Conservation (phyloP, 2,329 filamentous ascomycete genomes). For the Xylaria arbuscula region DNA sequence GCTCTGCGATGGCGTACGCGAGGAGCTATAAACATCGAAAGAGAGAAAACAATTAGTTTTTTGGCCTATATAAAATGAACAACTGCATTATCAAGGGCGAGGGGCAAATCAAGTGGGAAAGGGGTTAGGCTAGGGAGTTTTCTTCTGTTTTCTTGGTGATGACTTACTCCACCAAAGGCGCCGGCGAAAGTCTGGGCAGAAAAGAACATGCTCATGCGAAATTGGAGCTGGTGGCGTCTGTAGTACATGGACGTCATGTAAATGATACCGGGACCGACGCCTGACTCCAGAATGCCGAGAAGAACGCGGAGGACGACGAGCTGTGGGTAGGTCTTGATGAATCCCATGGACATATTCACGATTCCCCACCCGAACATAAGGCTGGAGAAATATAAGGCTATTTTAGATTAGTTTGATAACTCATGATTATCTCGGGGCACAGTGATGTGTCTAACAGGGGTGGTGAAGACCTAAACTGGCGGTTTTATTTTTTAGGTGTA, state of each 20-base stretch:
- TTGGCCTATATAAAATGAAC: background rate
- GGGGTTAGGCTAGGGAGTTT: too few relatives aligned
- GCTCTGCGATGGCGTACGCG: conserved; percentile 59
- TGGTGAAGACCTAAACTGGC: background rate
- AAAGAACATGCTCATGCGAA: conserved; percentile 58
- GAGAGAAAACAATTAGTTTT: background rate
- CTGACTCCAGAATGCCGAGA: conserved; percentile 59
- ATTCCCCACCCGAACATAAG: conserved; percentile 60
- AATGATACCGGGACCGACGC: conserved; percentile 59
- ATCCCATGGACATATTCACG: conserved; percentile 59
- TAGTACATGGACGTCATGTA: conserved; percentile 63
- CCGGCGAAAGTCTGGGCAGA: conserved; percentile 56
- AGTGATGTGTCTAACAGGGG: background rate
- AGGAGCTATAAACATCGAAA: conserved; percentile 50
- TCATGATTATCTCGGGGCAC: background rate
- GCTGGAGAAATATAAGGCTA: conserved; percentile 50
- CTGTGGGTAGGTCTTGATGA: conserved; percentile 54
- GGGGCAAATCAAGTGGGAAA: too few relatives aligned
- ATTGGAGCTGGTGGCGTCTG: conserved; percentile 60
- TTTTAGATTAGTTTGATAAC: background rate
- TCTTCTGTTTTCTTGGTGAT: too few relatives aligned
- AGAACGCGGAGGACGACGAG: conserved; percentile 58
- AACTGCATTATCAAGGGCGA: background rate
- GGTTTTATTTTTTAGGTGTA: background rate
- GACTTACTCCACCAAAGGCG: conserved; percentile 56